These are phyloP conservation scores for Penicillium sp. DNA, from an alignment of 2,329 filamentous ascomycete genomes.

Conservation along the genomic window DNA sequence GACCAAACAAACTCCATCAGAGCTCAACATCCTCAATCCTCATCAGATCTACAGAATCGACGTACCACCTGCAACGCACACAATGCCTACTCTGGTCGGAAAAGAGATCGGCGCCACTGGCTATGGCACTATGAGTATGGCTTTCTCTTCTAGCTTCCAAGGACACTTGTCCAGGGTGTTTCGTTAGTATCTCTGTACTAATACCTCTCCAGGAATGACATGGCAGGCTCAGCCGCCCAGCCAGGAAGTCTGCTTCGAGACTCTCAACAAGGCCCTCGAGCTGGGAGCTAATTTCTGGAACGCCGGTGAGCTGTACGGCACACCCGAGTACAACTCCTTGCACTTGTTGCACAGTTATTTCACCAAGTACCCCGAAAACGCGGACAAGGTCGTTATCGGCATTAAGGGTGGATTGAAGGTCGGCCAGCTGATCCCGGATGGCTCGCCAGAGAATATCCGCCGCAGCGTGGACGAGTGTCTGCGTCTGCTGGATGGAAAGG, in stretches of 20 bases:
- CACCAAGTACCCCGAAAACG: conserved; percentile 65
- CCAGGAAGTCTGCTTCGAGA: conserved; percentile 49
- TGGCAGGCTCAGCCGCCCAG: conserved; percentile 37
- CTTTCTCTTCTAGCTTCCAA: background rate
- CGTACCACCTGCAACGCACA: conserved; percentile 1
- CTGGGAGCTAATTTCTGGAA: conserved; percentile 61
- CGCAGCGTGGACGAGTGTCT: conserved; percentile 63
- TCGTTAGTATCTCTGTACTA: conserved; percentile 1
- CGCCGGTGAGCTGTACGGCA: conserved; percentile 68
- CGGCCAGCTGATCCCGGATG: conserved; percentile 49
- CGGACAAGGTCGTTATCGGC: conserved; percentile 62
- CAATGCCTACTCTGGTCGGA: conserved; percentile 38
- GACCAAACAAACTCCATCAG: background rate
- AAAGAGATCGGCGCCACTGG: conserved; percentile 54
- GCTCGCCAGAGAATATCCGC: conserved; percentile 59
- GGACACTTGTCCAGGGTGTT: background rate
- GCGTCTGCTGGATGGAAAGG: conserved; percentile 56
- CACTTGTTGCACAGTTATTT: conserved; percentile 66
- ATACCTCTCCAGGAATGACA: conserved; percentile 37
- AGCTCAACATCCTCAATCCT: background rate
- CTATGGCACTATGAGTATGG: conserved; percentile 60
- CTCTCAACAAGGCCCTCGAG: conserved; percentile 59
- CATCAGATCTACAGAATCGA: background rate
- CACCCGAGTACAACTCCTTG: conserved; percentile 60
- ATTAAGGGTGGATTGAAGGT: conserved; percentile 62